Percentiles rank a stretch among this genome's conserved stretches.
phyloP scores from a whole-genome alignment of 2,329 filamentous ascomycete species.

The Raffaelea ambrosiae region DNA sequence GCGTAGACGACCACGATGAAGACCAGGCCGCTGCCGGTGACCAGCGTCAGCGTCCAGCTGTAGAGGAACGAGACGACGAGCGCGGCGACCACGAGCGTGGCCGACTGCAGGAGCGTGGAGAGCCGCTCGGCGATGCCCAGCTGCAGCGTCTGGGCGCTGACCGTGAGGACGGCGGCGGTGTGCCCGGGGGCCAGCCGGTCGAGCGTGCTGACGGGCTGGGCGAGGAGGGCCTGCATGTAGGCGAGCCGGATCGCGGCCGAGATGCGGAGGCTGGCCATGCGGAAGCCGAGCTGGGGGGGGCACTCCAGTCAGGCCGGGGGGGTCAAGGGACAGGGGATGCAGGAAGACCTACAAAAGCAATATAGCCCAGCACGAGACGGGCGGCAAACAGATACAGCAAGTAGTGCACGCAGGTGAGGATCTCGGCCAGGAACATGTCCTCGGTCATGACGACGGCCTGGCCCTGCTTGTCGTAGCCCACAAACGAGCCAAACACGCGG shows the following conservation, averaged over 20 bases:
- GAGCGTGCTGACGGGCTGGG: constrained; percentile 57
- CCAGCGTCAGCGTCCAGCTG: constrained; percentile 51
- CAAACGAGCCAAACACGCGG: constrained; percentile 22
- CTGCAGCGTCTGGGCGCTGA: constrained; percentile 53
- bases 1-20: constrained; percentile 43
- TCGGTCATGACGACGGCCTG: constrained; percentile 14
- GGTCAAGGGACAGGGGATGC: background rate
- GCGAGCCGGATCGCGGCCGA: constrained; percentile 52
- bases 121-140: constrained; percentile 51
- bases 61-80: constrained; percentile 28
- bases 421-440: constrained; percentile 17
- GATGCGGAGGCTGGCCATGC: constrained; percentile 51
- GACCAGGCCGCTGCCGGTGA: constrained; percentile 46
- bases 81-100: constrained; percentile 41
- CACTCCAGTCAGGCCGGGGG: too few species aligned
- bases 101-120: constrained; percentile 46
- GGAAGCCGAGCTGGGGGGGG: constrained; percentile 40
- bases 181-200: constrained; percentile 54
- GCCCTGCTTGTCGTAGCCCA: constrained; percentile 17
- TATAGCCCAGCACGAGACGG: constrained; percentile 53
- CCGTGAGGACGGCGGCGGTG: constrained; percentile 53
- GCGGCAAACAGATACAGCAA: constrained; percentile 63
- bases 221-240: constrained; percentile 55
- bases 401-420: constrained; percentile 32
- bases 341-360: constrained; percentile 18